Base-by-base conservation (phyloP, 768 basidiomycete genomes). In the Chalciporus sphaerocephalus region DNA sequence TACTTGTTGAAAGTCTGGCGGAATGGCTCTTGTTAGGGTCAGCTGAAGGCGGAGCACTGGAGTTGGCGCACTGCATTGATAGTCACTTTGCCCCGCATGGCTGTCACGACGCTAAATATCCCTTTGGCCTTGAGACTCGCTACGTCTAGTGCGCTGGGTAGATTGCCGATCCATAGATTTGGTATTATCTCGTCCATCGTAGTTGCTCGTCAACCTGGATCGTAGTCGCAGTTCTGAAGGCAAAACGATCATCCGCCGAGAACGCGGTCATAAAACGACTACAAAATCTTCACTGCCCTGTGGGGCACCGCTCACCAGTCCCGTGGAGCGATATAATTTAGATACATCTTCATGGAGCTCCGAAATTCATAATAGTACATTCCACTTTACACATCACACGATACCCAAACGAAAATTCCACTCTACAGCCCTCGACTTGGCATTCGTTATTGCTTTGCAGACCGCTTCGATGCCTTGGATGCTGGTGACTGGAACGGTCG, bases 131-230 rank as follows among this genome's bases (percentile, higher is more conserved):
- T 80, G 48, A 95, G 76, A 3, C 66, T 69, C 35, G 77, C 71
- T 0, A 71, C 73, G 51, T 93, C 71, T 43, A 76, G 71, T 0
- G 90, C 87, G 52, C 84, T 87, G 6, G 71, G 68, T 6, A 93
- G 66, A 68, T 90, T 80, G 7, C 92, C 92, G 18, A 96, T 78
- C 92, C 92, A 95, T 2, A 96, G 67, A 5, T 82, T 79, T 23
- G 80, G 80, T 13, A 87, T 74, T 25, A 95, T 74, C 66, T 92
- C 79, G 68, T 94, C 80, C 85, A 94, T 88, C 10, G 59, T 44
- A 13, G 25, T 16, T 32, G 22, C 4, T 47, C 34, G 25, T 22
- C 23, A 16, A 17, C 28, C n/a, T n/a, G n/a, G n/a, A 30, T 42
- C 40, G 43, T 24, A 25, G 46, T 28, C 15, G 44, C 45, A 21